Conservation (phyloP, 306 rosid species). For the Pyrus communis region DNA sequence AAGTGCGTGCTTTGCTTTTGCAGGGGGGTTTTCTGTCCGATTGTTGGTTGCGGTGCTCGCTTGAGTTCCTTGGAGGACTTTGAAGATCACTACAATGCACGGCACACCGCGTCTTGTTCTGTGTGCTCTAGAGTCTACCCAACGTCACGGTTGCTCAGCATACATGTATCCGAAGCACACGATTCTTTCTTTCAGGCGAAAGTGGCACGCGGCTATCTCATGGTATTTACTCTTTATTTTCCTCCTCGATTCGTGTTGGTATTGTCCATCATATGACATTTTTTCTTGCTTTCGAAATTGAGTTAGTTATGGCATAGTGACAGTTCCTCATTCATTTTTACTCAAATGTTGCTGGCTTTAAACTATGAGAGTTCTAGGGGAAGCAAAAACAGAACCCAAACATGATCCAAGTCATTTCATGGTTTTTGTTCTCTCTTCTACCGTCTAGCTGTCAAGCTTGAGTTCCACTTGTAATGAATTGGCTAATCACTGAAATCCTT, state of each 20-base stretch:
- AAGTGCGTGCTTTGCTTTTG: background rate
- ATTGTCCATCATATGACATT: background rate
- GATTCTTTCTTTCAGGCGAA: conserved; percentile 94
- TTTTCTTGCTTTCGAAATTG: background rate
- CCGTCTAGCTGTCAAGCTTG: background rate
- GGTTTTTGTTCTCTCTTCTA: too few relatives aligned
- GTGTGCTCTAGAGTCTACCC: conserved; percentile 90
- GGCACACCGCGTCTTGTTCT: conserved; percentile 80
- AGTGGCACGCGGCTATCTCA: conserved; percentile 74
- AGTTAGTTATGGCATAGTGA: background rate
- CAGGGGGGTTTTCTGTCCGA: conserved; percentile 72
- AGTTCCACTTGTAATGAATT: background rate
- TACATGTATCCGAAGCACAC: conserved; percentile 84
- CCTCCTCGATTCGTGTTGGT: background rate
- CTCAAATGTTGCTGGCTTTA: too few relatives aligned
- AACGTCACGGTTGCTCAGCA: conserved; percentile 65
- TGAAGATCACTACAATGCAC: conserved; percentile 82
- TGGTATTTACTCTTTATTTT: conserved; percentile 41
- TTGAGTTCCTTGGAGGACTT: conserved; percentile 71
- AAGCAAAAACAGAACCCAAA: too few relatives aligned
- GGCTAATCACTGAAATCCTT: background rate
- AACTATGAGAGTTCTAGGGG: too few relatives aligned
- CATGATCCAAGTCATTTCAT: too few relatives aligned
- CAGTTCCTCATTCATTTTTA: background rate
- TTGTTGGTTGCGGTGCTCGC: conserved; percentile 73